phyloP scores from a whole-genome alignment of 257 asterid genomes.

The Leptodermis oblonga region DNA sequence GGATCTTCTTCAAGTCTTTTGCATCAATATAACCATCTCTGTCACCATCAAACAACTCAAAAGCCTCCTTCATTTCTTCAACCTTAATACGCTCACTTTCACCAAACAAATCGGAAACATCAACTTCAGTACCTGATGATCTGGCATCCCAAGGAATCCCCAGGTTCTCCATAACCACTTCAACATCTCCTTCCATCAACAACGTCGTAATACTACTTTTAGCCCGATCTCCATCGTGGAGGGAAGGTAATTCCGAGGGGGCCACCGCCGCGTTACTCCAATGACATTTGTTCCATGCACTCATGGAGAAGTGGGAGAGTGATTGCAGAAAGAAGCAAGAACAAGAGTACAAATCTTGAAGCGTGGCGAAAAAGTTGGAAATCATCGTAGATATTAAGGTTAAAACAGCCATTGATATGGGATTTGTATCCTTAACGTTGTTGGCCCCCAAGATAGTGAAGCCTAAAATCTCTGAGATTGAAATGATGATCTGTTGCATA shows the following conservation, averaged over 20 bases:
- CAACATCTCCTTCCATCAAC: constrained; percentile 23
- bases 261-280: background rate
- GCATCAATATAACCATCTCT: constrained; percentile 56
- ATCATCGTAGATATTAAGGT: constrained; percentile 22
- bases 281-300: background rate
- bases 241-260: background rate
- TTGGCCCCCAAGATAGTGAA: constrained; percentile 12
- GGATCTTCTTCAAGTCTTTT: constrained; percentile 34
- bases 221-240: background rate
- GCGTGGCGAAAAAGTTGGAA: constrained; percentile 18
- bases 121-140: background rate
- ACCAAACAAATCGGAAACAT: constrained; percentile 33
- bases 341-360: constrained; percentile 30
- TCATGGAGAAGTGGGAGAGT: background rate
- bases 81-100: constrained; percentile 25
- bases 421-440: constrained; percentile 18
- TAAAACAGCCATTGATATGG: constrained; percentile 21
- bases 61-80: constrained; percentile 49
- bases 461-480: background rate
- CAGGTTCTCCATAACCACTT: constrained; percentile 31
- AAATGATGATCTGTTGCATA: constrained; percentile 14
- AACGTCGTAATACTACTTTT: background rate
- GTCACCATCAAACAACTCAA: constrained; percentile 42
- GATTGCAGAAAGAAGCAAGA: constrained; percentile 11
- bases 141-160: constrained; percentile 20